Conservation (phyloP, 176 grass and related monocot genomes). For the Bolboschoenus planiculmis region DNA sequence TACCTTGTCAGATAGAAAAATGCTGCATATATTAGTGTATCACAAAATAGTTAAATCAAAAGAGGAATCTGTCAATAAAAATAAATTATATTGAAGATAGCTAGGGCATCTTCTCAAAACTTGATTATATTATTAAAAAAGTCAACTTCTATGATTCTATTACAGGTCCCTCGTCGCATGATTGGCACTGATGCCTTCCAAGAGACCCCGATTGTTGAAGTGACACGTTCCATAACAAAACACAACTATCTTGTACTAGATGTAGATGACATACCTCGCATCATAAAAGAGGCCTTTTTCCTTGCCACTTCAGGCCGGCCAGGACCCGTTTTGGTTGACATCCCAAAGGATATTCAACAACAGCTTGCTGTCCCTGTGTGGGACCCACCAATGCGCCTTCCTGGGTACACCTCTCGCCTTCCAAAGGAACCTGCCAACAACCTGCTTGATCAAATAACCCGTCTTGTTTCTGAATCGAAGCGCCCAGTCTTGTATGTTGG, state of each 20-base stretch:
- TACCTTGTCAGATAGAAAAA: background rate
- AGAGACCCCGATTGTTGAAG: slow-evolving; percentile 97
- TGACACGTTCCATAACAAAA: slow-evolving; percentile 98
- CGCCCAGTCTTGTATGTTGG: slow-evolving; percentile 86
- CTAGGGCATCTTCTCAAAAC: too few relatives aligned
- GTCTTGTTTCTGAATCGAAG: slow-evolving; percentile 58
- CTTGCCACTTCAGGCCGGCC: slow-evolving; percentile 64
- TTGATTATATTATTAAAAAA: background rate
- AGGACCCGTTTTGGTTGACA: slow-evolving; percentile 80
- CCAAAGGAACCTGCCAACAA: slow-evolving; percentile 51
- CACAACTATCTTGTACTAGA: slow-evolving; percentile 88
- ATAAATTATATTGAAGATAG: background rate
- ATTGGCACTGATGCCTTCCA: slow-evolving; percentile 98
- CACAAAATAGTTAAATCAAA: background rate
- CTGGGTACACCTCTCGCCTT: slow-evolving; percentile 68
- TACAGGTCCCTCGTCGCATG: slow-evolving; percentile 75
- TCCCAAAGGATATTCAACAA: slow-evolving; percentile 94
- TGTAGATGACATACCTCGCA: slow-evolving; percentile 75
- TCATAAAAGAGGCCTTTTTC: slow-evolving; percentile 87
- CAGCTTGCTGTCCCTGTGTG: slow-evolving; percentile 66
- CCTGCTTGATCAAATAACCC: slow-evolving; percentile 74
- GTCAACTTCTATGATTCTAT: background rate
- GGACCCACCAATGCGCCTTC: slow-evolving; percentile 55
- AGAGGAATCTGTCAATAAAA: background rate
- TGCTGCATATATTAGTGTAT: background rate